phyloP scores from a whole-genome alignment of 2,329 filamentous ascomycete genomes.

The Microsporum canis region DNA sequence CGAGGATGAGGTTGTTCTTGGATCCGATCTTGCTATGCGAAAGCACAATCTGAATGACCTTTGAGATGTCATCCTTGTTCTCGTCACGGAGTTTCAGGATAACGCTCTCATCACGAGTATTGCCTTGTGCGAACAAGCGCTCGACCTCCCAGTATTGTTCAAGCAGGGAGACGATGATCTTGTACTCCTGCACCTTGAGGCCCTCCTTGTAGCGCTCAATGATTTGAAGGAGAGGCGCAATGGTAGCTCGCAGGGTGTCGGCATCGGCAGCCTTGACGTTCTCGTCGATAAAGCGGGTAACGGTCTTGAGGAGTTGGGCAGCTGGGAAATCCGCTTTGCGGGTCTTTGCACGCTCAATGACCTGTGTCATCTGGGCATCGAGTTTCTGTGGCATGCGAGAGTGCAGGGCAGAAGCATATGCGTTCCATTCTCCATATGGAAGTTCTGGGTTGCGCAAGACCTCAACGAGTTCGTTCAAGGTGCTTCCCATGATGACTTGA shows the following conservation, averaged over 20 bases:
- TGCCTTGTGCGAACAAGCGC: conserved; percentile 73
- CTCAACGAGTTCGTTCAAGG: conserved; percentile 77
- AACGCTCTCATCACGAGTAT: conserved; percentile 81
- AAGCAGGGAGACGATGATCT: conserved; percentile 67
- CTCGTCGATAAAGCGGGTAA: conserved; percentile 81
- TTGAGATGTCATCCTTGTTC: conserved; percentile 81
- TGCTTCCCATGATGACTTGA: conserved; percentile 84
- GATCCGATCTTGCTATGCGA: conserved; percentile 85
- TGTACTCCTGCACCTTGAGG: conserved; percentile 80
- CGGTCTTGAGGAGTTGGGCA: conserved; percentile 71
- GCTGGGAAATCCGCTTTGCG: conserved; percentile 83
- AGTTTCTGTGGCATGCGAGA: conserved; percentile 94
- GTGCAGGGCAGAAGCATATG: conserved; percentile 92
- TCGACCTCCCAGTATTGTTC: conserved; percentile 75
- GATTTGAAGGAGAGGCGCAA: conserved; percentile 66
- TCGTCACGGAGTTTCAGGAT: conserved; percentile 88
- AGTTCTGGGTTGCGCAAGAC: conserved; percentile 82
- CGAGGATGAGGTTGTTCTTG: conserved; percentile 88
- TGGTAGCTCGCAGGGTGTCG: conserved; percentile 57
- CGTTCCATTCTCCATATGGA: conserved; percentile 92
- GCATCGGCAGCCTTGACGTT: conserved; percentile 63
- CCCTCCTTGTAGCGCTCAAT: conserved; percentile 75
- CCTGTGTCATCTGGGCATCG: conserved; percentile 66
- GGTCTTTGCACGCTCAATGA: conserved; percentile 70
- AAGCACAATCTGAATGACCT: conserved; percentile 77